A percentile compares a stretch with the other conserved stretches of the same genome.
phyloP scores from a whole-genome alignment of 108 stramenopile species.

The Discostella pseudostelligera region DNA sequence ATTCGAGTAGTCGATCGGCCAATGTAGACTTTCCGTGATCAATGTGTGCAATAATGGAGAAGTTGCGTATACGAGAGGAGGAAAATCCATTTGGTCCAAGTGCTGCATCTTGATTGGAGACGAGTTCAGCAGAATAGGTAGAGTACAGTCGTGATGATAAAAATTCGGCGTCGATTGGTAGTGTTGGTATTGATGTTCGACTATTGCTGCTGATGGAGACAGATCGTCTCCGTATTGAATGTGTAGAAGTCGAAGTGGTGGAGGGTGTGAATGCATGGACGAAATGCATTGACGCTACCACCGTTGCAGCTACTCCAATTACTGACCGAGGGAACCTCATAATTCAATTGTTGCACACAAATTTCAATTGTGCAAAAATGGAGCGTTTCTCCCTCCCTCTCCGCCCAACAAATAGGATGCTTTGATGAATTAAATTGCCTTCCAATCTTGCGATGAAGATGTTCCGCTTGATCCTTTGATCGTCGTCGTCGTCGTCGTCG shows the following conservation, averaged over 20 bases:
- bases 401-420: too few species aligned
- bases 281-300: too few species aligned
- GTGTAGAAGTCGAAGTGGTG: too few species aligned
- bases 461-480: neutral
- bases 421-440: too few species aligned
- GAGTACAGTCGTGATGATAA: constrained; percentile 1
- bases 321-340: neutral
- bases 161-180: neutral
- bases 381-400: too few species aligned
- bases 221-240: too few species aligned
- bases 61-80: constrained; percentile 90
- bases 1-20: constrained; percentile 92
- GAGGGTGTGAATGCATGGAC: too few species aligned
- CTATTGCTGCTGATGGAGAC: too few species aligned
- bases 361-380: too few species aligned
- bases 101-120: constrained; percentile 19
- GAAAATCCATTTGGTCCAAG: constrained; percentile 25
- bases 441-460: neutral
- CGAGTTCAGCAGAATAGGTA: constrained; percentile 10
- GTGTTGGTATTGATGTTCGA: neutral
- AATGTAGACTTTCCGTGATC: constrained; percentile 97
- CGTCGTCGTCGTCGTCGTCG: too few species aligned
- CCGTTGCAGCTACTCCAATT: neutral
- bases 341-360: neutral
- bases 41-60: constrained; percentile 97